A percentile compares a stretch with the other conserved stretches of the same genome.
These are phyloP conservation scores for Boletus reticulatus DNA, from an alignment of 768 basidiomycete species.

Conservation along the genomic window DNA sequence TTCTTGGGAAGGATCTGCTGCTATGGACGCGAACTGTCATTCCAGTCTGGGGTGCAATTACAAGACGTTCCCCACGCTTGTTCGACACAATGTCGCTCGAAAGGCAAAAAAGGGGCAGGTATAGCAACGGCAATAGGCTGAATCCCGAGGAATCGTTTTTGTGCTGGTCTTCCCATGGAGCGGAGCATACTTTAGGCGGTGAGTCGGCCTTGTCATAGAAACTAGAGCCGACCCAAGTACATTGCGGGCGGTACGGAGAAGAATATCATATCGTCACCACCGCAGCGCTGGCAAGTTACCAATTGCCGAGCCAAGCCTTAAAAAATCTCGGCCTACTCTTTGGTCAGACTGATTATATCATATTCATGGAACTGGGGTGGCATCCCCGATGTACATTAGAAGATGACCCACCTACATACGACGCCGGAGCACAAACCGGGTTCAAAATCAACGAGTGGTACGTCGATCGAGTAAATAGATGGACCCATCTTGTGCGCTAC, in stretches of 20 bases:
- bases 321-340: background rate
- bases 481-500: background rate
- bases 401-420: background rate
- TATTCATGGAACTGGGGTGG: background rate
- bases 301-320: background rate
- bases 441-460: background rate
- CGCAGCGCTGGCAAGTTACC: background rate
- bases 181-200: background rate
- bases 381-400: slow-evolving; percentile 6
- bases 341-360: slow-evolving; percentile 3
- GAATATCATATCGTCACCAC: background rate
- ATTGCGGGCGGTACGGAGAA: background rate
- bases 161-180: background rate
- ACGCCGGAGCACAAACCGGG: background rate
- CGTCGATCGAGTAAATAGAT: too few relatives aligned
- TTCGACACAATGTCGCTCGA: background rate
- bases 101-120: background rate
- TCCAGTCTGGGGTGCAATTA: background rate
- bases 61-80: background rate
- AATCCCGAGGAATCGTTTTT: background rate
- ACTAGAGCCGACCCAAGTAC: background rate
- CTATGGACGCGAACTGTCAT: slow-evolving; percentile 10
- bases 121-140: background rate
- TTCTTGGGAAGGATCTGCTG: slow-evolving; percentile 18
- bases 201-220: background rate